Evolutionary conservation across 2,329 filamentous ascomycete species (phyloP).

Genomic region (Fusarium brachygibbosum): DNA sequence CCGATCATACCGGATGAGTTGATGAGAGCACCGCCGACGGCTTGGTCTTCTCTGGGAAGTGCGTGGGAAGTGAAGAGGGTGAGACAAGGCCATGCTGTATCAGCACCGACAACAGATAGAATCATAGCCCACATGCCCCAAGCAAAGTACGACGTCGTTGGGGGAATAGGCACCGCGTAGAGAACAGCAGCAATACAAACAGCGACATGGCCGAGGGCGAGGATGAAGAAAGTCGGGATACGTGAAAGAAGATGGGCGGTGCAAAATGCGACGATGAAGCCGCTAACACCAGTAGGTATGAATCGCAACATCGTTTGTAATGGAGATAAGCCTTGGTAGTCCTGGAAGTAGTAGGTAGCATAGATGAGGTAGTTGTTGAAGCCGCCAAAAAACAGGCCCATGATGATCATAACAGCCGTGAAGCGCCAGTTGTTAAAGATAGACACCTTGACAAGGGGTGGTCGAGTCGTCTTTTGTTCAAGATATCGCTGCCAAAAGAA

Average conservation of each 20-base stretch:
- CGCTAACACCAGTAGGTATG: constrained; percentile 73
- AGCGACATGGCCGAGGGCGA: constrained; percentile 69
- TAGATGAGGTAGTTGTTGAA: constrained; percentile 79
- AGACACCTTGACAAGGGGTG: constrained; percentile 75
- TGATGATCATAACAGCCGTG: constrained; percentile 73
- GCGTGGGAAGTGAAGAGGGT: constrained; percentile 75
- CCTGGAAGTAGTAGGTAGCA: constrained; percentile 78
- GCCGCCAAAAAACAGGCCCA: constrained; percentile 74
- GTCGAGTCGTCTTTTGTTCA: constrained; percentile 51
- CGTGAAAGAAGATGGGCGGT: constrained; percentile 69
- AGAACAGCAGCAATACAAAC: constrained; percentile 70
- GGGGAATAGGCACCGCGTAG: constrained; percentile 73
- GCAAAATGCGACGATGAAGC: constrained; percentile 68
- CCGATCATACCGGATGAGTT: constrained; percentile 76
- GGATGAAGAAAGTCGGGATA: constrained; percentile 70
- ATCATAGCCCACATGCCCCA: constrained; percentile 76
- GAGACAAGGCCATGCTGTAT: constrained; percentile 75
- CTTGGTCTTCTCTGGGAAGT: constrained; percentile 74
- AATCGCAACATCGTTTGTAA: constrained; percentile 78
- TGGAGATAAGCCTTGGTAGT: constrained; percentile 71
- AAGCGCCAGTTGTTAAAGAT: constrained; percentile 72
- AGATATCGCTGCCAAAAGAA: constrained; percentile 70
- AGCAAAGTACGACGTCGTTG: constrained; percentile 74
- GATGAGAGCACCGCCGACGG: constrained; percentile 75
- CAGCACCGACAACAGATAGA: constrained; percentile 74